Evolutionary conservation across 1,284 basidiomycete species (phyloP).

Genomic region (Agaricales sp.): DNA sequence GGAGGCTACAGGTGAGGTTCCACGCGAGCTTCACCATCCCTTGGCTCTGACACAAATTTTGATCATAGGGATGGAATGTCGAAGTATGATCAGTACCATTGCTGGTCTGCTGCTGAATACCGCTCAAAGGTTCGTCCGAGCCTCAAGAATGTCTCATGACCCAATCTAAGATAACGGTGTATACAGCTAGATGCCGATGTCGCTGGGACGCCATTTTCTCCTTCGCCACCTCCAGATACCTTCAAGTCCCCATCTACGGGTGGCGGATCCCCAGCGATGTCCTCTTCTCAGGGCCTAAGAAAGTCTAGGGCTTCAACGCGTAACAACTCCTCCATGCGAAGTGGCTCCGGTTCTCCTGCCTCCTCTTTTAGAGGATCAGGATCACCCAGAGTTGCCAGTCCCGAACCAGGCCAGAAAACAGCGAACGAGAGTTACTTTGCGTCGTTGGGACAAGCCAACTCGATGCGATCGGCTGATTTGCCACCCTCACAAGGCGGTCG

Average conservation of each 20-base stretch:
- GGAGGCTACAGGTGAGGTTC: slow-evolving; percentile 51
- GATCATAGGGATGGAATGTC: slow-evolving; percentile 1
- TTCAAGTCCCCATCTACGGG: slow-evolving; percentile 18
- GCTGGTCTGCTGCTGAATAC: slow-evolving; percentile 88
- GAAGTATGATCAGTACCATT: slow-evolving; percentile 76
- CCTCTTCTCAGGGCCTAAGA: slow-evolving; percentile 63
- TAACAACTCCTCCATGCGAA: slow-evolving; percentile 33
- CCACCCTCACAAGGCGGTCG: slow-evolving; percentile 81
- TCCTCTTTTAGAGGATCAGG: slow-evolving; percentile 34
- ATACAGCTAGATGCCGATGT: slow-evolving; percentile 59
- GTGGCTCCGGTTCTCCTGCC: slow-evolving; percentile 45
- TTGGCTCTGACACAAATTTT: too few species aligned
- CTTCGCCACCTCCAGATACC: slow-evolving; percentile 50
- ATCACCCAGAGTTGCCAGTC: slow-evolving; percentile 25
- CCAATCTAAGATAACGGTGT: slow-evolving; percentile 8
- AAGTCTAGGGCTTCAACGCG: slow-evolving; percentile 64
- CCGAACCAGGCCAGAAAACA: slow-evolving; percentile 36
- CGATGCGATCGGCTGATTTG: slow-evolving; percentile 55
- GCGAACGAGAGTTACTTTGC: slow-evolving; percentile 75
- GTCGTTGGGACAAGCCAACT: slow-evolving; percentile 62
- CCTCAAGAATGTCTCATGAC: too few species aligned
- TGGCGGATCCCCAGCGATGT: slow-evolving; percentile 42
- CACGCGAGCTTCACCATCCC: neutral
- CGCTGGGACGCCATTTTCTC: slow-evolving; percentile 62
- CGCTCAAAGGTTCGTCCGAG: slow-evolving; percentile 74